A percentile compares a stretch with the other conserved stretches of the same genome.
These are phyloP conservation scores for Colletotrichum eleusines DNA, from an alignment of 2,329 filamentous ascomycete genomes.

Conservation along the genomic window DNA sequence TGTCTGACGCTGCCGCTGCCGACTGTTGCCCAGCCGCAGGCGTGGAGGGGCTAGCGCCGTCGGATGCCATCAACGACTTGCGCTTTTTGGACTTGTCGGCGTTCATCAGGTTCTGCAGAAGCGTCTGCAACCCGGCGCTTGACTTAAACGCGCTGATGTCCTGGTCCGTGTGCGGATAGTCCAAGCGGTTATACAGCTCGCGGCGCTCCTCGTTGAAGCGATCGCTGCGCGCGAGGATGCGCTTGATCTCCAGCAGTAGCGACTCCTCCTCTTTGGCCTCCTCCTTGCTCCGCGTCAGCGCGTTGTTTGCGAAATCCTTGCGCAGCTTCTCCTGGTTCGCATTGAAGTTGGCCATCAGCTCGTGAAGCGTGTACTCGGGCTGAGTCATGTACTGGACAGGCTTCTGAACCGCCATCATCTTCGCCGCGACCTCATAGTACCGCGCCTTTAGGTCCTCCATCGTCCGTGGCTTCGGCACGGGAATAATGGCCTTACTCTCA, in stretches of 20 bases:
- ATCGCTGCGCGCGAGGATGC: slow-evolving; percentile 89
- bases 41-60: slow-evolving; percentile 63
- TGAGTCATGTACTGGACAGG: slow-evolving; percentile 89
- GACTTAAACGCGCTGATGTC: slow-evolving; percentile 84
- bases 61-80: slow-evolving; percentile 74
- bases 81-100: slow-evolving; percentile 93
- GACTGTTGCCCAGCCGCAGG: slow-evolving; percentile 47
- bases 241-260: slow-evolving; percentile 88
- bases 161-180: slow-evolving; percentile 78
- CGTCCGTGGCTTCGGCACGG: slow-evolving; percentile 68
- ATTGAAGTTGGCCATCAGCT: slow-evolving; percentile 89
- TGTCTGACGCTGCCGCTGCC: slow-evolving; percentile 52
- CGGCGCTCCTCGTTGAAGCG: slow-evolving; percentile 88
- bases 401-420: slow-evolving; percentile 83
- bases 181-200: slow-evolving; percentile 87
- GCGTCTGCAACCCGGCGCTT: slow-evolving; percentile 80
- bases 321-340: slow-evolving; percentile 81
- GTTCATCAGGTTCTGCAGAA: slow-evolving; percentile 85
- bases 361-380: slow-evolving; percentile 84
- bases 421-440: slow-evolving; percentile 88
- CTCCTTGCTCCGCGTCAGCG: slow-evolving; percentile 83
- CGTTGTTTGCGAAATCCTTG: slow-evolving; percentile 86
- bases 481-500: slow-evolving; percentile 66
- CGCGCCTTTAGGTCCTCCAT: slow-evolving; percentile 93
- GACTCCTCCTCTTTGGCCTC: slow-evolving; percentile 94